Evolutionary conservation across 1,139 yeast genomes (phyloP), one percentile per base, ranked within the genome.

Genomic region (Wickerhamomyces sp.): DNA sequence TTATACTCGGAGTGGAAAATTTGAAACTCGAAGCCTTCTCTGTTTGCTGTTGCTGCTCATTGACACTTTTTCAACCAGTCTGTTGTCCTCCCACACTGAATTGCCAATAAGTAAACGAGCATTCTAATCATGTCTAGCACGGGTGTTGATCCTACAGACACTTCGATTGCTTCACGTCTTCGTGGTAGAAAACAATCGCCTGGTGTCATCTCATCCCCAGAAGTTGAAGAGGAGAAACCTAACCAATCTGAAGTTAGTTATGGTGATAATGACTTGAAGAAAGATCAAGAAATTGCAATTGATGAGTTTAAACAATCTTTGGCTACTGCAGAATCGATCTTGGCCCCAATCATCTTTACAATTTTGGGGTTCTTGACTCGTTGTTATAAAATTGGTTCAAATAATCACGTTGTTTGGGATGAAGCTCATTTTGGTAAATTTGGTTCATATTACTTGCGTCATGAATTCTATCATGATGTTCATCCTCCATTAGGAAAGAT

Each of bases 401-500:
- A 87, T 46, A 69, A 78, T 47, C 72, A 75, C 46, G 97, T 94
- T 31, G 84, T 90, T 26, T 93, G 99, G 99, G 99, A 91, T 67
- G 96, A 89, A 64, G 96, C 96, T 10, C 96, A 89, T 72, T 91
- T 91, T 64, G 98, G 97, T 51, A 90, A 89, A 65, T 91, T 91
- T 64, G 97, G 97, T 45, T 87, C 96, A 13, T 87, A 88, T 66
- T 91, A 91, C 69, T 72, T 91, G 56, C 83, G 91, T 72, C 95
- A 88, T 62, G 95, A 90, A 60, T 91, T 90, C 65, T 91, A 91
- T 67, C 96, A 90, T 64, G 99, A 93, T 69, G 99, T 93, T 48
- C 99, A 93, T 66, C 99, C 99, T 44, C 99, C 99, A 2, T 77
- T 94, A 59, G 99, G 98, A 35, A 94, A 94, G 68, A 90, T 94